Conservation (phyloP, 78 protist species). For the Dictyostelium firmibasis region DNA sequence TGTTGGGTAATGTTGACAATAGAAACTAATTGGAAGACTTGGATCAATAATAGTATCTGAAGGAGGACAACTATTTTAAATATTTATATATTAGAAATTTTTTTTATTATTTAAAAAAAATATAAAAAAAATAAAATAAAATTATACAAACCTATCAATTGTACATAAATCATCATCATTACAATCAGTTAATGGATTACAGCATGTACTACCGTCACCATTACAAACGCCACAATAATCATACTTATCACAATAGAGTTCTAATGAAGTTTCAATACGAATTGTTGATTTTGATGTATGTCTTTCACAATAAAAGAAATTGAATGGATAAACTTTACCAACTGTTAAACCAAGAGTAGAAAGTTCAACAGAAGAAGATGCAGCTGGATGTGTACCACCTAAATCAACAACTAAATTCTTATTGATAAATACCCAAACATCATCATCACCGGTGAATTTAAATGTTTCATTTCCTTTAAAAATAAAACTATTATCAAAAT, state of each 20-base stretch:
- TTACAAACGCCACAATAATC: slow-evolving; percentile 21
- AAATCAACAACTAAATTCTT: slow-evolving; percentile 36
- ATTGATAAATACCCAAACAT: slow-evolving; percentile 61
- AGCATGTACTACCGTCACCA: slow-evolving; percentile 23
- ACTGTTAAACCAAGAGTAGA: not conserved
- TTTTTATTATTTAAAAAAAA: too few relatives aligned
- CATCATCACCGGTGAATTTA: slow-evolving; percentile 73
- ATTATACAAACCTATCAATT: not conserved
- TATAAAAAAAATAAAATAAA: too few relatives aligned
- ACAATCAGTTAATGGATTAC: not conserved
- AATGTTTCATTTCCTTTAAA: slow-evolving; percentile 34
- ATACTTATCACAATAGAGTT: not conserved
- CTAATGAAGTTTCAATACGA: slow-evolving; percentile 2
- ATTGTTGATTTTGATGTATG: slow-evolving; percentile 39
- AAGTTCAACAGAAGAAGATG: not conserved
- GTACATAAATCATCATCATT: slow-evolving; percentile 36
- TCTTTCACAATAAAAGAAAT: slow-evolving; percentile 68
- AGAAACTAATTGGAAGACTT: not conserved
- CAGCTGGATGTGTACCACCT: slow-evolving; percentile 63
- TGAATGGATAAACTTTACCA: slow-evolving; percentile 31
- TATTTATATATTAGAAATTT: too few relatives aligned
- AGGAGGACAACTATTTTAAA: not conserved
- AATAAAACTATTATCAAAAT: slow-evolving; percentile 5
- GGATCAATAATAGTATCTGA: not conserved
- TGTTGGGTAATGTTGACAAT: not conserved